A percentile compares a stretch with the other conserved stretches of the same genome.
Evolutionary conservation across 768 basidiomycete genomes (phyloP).

Genomic region (Termitomyces sp.): DNA sequence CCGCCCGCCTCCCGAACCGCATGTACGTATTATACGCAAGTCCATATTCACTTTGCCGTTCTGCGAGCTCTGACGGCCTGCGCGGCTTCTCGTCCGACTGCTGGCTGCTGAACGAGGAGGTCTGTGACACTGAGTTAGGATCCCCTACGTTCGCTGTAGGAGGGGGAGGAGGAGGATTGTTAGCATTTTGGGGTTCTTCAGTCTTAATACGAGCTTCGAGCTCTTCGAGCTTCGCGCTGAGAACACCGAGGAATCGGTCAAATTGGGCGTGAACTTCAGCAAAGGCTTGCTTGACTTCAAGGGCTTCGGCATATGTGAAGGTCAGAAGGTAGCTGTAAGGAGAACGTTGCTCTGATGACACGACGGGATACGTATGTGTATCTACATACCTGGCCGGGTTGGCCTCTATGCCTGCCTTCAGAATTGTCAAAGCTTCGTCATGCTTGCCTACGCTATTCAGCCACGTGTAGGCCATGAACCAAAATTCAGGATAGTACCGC

Average conservation of each 20-base stretch:
- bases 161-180: background rate
- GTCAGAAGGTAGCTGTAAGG: slow-evolving; percentile 73
- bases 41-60: slow-evolving; percentile 64
- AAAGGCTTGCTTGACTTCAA: slow-evolving; percentile 50
- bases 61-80: slow-evolving; percentile 48
- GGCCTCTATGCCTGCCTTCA: slow-evolving; percentile 83
- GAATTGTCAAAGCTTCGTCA: slow-evolving; percentile 77
- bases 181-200: slow-evolving; percentile 19
- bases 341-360: slow-evolving; percentile 50
- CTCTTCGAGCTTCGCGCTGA: slow-evolving; percentile 47
- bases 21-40: slow-evolving; percentile 89
- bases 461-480: slow-evolving; percentile 92
- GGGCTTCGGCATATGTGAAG: slow-evolving; percentile 80
- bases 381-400: slow-evolving; percentile 67
- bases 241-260: slow-evolving; percentile 62
- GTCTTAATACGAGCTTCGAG: slow-evolving; percentile 37
- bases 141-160: slow-evolving; percentile 8
- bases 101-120: slow-evolving; percentile 26
- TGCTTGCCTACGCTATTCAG: slow-evolving; percentile 64
- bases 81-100: slow-evolving; percentile 45
- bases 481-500: slow-evolving; percentile 93
- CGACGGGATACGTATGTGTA: slow-evolving; percentile 8
- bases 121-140: background rate
- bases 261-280: slow-evolving; percentile 67
- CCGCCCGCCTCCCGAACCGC: slow-evolving; percentile 84